Percentiles rank a stretch among this genome's conserved stretches.
phyloP scores from a whole-genome alignment of 2,329 filamentous ascomycete genomes.

The Aspergillus aculeatinus region DNA sequence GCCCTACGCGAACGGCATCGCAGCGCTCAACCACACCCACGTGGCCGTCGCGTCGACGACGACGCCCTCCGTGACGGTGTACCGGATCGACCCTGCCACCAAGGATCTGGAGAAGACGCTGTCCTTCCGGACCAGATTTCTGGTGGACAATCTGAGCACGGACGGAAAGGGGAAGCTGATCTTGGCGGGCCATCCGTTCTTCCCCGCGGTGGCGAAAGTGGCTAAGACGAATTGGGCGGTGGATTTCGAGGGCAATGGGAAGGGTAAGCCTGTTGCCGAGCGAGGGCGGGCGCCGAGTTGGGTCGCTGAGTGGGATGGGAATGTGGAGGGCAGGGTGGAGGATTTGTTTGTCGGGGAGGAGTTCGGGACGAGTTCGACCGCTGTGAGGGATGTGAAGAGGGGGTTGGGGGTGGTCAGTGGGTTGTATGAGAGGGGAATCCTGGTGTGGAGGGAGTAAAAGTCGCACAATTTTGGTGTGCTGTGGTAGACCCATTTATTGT shows the following conservation, averaged over 20 bases:
- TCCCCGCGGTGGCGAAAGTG: conserved; percentile 9
- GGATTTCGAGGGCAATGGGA: not conserved
- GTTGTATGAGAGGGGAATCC: conserved; percentile 17
- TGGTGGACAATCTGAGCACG: conserved; percentile 17
- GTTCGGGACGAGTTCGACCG: conserved; percentile 12
- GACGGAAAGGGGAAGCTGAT: conserved; percentile 13
- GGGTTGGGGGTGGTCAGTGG: conserved; percentile 16
- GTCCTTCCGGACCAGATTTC: conserved; percentile 8
- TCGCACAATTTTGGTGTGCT: too few species aligned
- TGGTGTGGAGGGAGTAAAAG: conserved; percentile 15
- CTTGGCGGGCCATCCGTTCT: conserved; percentile 18
- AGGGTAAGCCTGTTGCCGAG: conserved; percentile 3
- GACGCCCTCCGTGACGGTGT: conserved; percentile 6
- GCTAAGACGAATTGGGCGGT: conserved; percentile 1
- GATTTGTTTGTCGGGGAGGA: conserved; percentile 10
- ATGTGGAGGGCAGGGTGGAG: not conserved
- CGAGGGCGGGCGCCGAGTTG: conserved; percentile 6
- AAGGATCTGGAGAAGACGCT: not conserved
- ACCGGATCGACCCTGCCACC: not conserved
- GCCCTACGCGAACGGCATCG: conserved; percentile 16
- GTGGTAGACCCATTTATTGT: too few species aligned
- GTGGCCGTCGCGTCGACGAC: conserved; percentile 13
- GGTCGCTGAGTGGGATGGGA: conserved; percentile 11
- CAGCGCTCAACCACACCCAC: conserved; percentile 13
- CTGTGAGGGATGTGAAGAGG: conserved; percentile 12